These are phyloP conservation scores for Elongisporangium anandrum DNA, from an alignment of 352 stramenopile species.

Conservation along the genomic window DNA sequence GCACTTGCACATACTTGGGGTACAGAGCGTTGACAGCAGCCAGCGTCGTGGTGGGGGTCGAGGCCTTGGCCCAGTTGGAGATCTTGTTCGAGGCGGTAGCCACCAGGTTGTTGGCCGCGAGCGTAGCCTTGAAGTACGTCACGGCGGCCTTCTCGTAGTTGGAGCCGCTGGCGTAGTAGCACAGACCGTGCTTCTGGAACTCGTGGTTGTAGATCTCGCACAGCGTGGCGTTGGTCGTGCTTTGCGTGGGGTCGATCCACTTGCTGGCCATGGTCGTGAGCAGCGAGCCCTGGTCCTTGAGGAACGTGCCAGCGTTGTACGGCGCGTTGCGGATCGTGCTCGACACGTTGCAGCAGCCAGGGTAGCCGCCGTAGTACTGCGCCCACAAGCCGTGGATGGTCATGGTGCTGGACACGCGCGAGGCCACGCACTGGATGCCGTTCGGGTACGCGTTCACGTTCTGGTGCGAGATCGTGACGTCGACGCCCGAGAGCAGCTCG, in stretches of 20 bases:
- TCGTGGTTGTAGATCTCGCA: conserved; percentile 87
- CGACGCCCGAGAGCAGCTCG: conserved; percentile 37
- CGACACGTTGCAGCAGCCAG: conserved; percentile 42
- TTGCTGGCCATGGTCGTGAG: conserved; percentile 26
- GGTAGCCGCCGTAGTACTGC: conserved; percentile 37
- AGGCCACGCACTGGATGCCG: conserved; percentile 33
- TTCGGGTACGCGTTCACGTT: conserved; percentile 37
- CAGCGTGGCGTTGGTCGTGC: conserved; percentile 33
- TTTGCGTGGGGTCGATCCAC: conserved; percentile 43
- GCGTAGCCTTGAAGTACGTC: conserved; percentile 26
- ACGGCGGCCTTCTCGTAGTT: conserved; percentile 23
- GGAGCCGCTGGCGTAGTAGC: conserved; percentile 46
- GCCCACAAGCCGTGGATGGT: conserved; percentile 54
- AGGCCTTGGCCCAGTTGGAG: conserved; percentile 18
- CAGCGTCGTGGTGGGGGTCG: conserved; percentile 21
- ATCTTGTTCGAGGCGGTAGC: conserved; percentile 19
- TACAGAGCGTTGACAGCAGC: conserved; percentile 28
- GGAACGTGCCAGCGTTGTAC: conserved; percentile 24
- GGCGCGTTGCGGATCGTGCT: conserved; percentile 24
- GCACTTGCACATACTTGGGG: conserved; percentile 23
- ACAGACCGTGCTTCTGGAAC: conserved; percentile 86
- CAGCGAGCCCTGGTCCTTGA: conserved; percentile 17
- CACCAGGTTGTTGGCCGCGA: conserved; percentile 17
- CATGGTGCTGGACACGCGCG: conserved; percentile 21
- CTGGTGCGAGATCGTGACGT: conserved; percentile 45